Evolutionary conservation across 139 green algal genomes (phyloP).

Genomic region (Coccomyxa sp.): DNA sequence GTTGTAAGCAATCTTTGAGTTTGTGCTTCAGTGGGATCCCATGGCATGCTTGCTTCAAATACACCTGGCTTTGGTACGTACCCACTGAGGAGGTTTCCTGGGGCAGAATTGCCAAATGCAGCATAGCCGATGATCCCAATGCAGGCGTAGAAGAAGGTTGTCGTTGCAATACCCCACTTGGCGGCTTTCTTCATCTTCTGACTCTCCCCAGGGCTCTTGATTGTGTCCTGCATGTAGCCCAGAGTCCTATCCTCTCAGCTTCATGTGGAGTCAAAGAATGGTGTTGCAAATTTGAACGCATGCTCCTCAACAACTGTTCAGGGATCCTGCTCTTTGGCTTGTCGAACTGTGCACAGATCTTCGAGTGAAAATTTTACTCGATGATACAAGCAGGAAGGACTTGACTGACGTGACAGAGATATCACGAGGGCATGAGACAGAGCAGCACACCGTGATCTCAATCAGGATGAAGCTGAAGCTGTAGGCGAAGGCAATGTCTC

Average conservation of each 20-base stretch:
- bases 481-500: conserved; percentile 29
- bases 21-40: neutral
- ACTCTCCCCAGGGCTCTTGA: conserved; percentile 17
- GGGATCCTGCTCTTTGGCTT: neutral
- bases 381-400: neutral
- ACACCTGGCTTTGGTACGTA: neutral
- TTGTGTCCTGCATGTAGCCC: conserved; percentile 16
- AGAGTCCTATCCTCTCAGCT: neutral
- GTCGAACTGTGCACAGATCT: neutral
- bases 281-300: neutral
- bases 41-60: neutral
- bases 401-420: neutral
- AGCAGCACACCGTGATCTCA: conserved; percentile 14
- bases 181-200: conserved; percentile 28
- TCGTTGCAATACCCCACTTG: conserved; percentile 10
- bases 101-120: conserved; percentile 20
- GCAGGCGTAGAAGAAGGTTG: conserved; percentile 28
- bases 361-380: neutral
- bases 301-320: neutral
- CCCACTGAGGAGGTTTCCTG: neutral
- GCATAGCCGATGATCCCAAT: neutral
- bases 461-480: conserved; percentile 27
- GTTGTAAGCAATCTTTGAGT: neutral
- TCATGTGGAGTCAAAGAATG: neutral
- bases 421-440: neutral